Percentiles rank a stretch among this genome's conserved stretches.
Evolutionary conservation across 352 stramenopile species (phyloP).

Genomic region (Pelagophyceae sp.): DNA sequence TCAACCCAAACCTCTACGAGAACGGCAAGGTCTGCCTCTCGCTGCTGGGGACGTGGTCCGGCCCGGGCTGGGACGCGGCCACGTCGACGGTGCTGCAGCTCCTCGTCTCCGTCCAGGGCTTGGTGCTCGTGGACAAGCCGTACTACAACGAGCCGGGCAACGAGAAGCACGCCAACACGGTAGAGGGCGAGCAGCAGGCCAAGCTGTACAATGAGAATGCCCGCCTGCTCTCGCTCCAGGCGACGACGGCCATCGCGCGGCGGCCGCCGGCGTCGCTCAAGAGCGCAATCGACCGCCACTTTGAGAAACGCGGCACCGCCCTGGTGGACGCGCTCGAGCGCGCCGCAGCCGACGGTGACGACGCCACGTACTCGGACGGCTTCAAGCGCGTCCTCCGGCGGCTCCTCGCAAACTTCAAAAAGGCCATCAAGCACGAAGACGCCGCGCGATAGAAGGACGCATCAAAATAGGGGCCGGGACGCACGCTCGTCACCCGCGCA

Average conservation of each 20-base stretch:
- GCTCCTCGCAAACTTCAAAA: background rate
- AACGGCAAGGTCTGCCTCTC: constrained; percentile 21
- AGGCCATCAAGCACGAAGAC: constrained; percentile 5
- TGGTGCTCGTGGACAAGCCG: constrained; percentile 18
- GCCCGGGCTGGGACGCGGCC: constrained; percentile 14
- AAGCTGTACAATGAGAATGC: constrained; percentile 12
- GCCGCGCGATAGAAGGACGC: no score
- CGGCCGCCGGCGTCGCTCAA: background rate
- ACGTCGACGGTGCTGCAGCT: constrained; percentile 15
- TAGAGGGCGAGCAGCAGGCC: constrained; percentile 14
- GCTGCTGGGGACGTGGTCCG: constrained; percentile 16
- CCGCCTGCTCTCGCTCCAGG: background rate
- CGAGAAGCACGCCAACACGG: constrained; percentile 2
- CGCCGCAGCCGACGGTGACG: background rate
- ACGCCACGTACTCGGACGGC: background rate
- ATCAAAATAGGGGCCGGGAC: no score
- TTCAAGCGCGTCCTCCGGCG: constrained; percentile 5
- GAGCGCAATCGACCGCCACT: background rate
- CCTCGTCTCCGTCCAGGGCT: constrained; percentile 11
- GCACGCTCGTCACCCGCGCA: no score
- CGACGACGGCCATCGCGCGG: background rate
- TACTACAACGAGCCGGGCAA: constrained; percentile 23
- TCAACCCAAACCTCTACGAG: constrained; percentile 23
- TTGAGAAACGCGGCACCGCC: background rate
- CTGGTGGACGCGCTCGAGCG: background rate